A percentile compares a stretch with the other conserved stretches of the same genome.
These are phyloP conservation scores for Syzygium syzygioides DNA, from an alignment of 441 rosid genomes.

Conservation along the genomic window DNA sequence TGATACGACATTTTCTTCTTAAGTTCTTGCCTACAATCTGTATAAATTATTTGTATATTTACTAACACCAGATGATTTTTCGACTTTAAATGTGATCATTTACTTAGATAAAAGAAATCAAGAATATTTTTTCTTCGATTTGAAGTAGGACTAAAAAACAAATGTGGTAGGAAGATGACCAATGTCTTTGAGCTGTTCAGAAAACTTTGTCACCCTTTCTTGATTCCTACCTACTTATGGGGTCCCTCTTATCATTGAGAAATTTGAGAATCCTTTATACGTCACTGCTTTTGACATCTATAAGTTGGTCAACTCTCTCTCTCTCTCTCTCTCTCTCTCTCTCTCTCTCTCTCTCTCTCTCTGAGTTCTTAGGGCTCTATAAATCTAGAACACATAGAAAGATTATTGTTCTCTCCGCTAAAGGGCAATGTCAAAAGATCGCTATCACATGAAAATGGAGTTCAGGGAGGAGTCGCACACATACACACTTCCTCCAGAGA, in stretches of 20 bases:
- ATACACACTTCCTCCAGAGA: background rate
- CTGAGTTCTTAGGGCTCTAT: background rate
- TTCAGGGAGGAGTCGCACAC: background rate
- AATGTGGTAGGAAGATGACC: background rate
- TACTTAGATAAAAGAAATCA: background rate
- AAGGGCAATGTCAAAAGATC: background rate
- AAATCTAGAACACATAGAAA: background rate
- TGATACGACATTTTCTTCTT: background rate
- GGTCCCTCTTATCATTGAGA: slow-evolving; percentile 38
- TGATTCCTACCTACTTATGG: slow-evolving; percentile 23
- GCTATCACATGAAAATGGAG: background rate
- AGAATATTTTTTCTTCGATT: background rate
- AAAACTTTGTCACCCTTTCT: slow-evolving; percentile 13
- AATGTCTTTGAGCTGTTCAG: background rate
- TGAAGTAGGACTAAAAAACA: background rate
- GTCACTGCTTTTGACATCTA: slow-evolving; percentile 25
- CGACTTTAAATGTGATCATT: background rate
- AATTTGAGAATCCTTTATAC: slow-evolving; percentile 18
- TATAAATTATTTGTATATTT: background rate
- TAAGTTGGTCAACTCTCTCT: slow-evolving; percentile 30
- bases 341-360: background rate
- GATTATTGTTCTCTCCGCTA: background rate
- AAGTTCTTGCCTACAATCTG: background rate
- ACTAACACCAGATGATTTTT: background rate
- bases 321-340: background rate